Conservation (phyloP, 345 rosid genomes). For the Citrus cavaleriei region DNA sequence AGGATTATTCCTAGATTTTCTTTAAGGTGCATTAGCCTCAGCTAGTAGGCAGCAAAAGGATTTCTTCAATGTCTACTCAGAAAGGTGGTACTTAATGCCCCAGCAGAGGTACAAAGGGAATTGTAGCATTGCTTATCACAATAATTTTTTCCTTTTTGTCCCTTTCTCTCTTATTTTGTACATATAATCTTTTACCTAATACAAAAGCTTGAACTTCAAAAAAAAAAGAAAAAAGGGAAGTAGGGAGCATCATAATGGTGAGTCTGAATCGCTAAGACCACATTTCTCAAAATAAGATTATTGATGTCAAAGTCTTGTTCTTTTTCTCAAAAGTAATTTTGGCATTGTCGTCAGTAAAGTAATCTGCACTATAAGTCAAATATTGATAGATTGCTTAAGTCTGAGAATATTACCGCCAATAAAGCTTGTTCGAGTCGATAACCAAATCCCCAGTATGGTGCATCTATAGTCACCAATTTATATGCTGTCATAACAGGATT, state of each 20-base stretch:
- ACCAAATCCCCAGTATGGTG: conserved; percentile 79
- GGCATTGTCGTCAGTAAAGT: background rate
- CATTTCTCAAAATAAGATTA: background rate
- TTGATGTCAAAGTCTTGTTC: background rate
- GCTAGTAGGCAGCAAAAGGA: background rate
- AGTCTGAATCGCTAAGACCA: background rate
- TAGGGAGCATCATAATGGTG: background rate
- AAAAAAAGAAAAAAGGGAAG: background rate
- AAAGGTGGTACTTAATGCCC: background rate
- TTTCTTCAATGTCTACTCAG: background rate
- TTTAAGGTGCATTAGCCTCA: background rate
- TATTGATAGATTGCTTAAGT: background rate
- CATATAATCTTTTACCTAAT: background rate
- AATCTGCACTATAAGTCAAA: background rate
- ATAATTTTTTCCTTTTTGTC: background rate
- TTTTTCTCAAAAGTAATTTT: too few relatives aligned
- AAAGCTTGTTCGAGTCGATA: conserved; percentile 69
- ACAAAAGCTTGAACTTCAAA: background rate
- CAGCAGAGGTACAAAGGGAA: background rate
- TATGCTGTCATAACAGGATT: conserved; percentile 69
- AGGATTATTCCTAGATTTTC: background rate
- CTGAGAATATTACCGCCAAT: conserved; percentile 41
- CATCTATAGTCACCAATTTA: conserved; percentile 63
- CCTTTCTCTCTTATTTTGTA: background rate
- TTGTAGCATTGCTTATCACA: background rate